phyloP scores from a whole-genome alignment of 179 eudicot species.

The Corrigiola litoralis region DNA sequence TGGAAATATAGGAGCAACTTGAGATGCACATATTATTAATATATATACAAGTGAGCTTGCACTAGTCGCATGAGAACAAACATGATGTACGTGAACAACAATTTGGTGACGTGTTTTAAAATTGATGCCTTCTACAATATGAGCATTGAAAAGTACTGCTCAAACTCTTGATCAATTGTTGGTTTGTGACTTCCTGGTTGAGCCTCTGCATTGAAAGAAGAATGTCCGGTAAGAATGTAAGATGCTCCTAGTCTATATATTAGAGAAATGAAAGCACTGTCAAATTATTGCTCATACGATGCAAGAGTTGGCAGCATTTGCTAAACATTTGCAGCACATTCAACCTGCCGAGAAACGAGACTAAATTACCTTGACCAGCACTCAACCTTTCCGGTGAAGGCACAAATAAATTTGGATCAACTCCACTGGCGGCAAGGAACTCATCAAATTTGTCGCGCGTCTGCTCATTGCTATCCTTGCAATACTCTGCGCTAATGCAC shows the following conservation, averaged over 20 bases:
- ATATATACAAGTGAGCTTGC: background rate
- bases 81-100: background rate
- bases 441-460: conserved; percentile 22
- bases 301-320: background rate
- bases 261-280: background rate
- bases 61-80: background rate
- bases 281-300: background rate
- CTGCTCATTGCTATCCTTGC: background rate
- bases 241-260: background rate
- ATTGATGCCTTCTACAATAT: conserved; percentile 17
- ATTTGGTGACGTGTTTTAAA: background rate
- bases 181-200: conserved; percentile 11
- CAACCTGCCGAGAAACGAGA: background rate
- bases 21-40: background rate
- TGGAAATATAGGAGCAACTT: too few relatives aligned
- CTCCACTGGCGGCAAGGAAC: conserved; percentile 28
- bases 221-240: background rate
- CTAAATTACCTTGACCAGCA: conserved; percentile 19
- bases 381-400: conserved; percentile 20
- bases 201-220: conserved; percentile 23
- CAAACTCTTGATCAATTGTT: conserved; percentile 45
- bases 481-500: conserved; percentile 11
- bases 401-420: conserved; percentile 11
- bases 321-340: too few relatives aligned
- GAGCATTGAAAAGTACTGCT: conserved; percentile 32